These are phyloP conservation scores for Wickerhamomyces sp. DNA, from an alignment of 1,139 yeast species.

Conservation along the genomic window DNA sequence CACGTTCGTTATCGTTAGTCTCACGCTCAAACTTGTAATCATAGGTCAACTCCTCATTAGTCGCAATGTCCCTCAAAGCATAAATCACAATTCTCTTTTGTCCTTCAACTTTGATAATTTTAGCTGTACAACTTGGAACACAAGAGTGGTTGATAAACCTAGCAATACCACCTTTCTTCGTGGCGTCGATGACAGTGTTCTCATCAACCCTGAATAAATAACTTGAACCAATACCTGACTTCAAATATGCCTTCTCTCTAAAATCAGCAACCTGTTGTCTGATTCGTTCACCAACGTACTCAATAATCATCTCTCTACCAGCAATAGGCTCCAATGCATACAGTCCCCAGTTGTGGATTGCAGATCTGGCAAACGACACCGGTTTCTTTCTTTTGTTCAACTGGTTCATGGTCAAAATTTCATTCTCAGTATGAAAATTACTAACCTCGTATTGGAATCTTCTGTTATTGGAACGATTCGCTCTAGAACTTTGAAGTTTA, in stretches of 20 bases:
- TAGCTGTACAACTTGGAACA: slow-evolving; percentile 95
- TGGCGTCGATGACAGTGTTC: slow-evolving; percentile 93
- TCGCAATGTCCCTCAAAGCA: slow-evolving; percentile 82
- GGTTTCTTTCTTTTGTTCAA: slow-evolving; percentile 88
- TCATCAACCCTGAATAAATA: slow-evolving; percentile 91
- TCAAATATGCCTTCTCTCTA: slow-evolving; percentile 78
- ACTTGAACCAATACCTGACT: slow-evolving; percentile 93
- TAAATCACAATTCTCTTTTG: slow-evolving; percentile 91
- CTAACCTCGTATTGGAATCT: slow-evolving; percentile 88
- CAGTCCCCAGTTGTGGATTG: slow-evolving; percentile 97
- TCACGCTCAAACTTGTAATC: slow-evolving; percentile 95
- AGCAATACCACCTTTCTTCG: slow-evolving; percentile 95
- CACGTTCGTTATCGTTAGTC: slow-evolving; percentile 82
- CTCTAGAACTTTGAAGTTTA: slow-evolving; percentile 50
- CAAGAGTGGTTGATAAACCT: slow-evolving; percentile 96
- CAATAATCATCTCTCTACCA: slow-evolving; percentile 95
- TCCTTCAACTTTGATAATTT: slow-evolving; percentile 92
- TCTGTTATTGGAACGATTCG: slow-evolving; percentile 83
- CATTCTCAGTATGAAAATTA: slow-evolving; percentile 80
- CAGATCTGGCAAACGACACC: slow-evolving; percentile 91
- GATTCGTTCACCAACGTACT: slow-evolving; percentile 95
- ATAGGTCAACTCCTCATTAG: slow-evolving; percentile 90
- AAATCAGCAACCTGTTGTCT: slow-evolving; percentile 94
- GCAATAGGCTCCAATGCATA: slow-evolving; percentile 94
- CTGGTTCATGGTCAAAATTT: slow-evolving; percentile 67